phyloP scores from a whole-genome alignment of 1,139 yeast species.

The Geotrichum candidum region DNA sequence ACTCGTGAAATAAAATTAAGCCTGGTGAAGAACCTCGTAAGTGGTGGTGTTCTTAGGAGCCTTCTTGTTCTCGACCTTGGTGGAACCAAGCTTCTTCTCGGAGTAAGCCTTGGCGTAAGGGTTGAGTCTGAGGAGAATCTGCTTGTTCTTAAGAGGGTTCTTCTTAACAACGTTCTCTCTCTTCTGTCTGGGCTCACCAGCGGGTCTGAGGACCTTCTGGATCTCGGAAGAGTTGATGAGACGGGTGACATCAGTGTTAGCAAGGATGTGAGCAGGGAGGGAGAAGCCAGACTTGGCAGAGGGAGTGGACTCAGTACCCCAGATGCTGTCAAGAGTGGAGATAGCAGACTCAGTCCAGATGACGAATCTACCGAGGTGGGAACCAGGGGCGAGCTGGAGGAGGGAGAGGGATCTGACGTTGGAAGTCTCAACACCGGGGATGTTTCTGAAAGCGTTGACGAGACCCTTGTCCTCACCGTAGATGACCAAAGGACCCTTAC shows the following conservation, averaged over 20 bases:
- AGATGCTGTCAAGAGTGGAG: conserved; percentile 92
- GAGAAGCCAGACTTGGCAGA: conserved; percentile 86
- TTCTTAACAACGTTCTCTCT: conserved; percentile 94
- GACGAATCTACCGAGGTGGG: conserved; percentile 98
- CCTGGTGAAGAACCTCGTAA: conserved; percentile 18
- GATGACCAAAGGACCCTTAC: conserved; percentile 99
- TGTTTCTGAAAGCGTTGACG: conserved; percentile 98
- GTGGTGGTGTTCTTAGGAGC: conserved; percentile 17
- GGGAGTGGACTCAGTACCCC: conserved; percentile 88
- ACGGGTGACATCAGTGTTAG: conserved; percentile 95
- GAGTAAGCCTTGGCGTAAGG: conserved; percentile 98
- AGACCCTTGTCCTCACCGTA: conserved; percentile 97
- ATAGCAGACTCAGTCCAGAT: conserved; percentile 99
- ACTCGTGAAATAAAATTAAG: conserved; percentile 6
- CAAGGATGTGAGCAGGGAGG: conserved; percentile 87
- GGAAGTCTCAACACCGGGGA: conserved; percentile 99
- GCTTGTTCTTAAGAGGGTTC: conserved; percentile 99
- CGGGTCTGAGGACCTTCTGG: conserved; percentile 95
- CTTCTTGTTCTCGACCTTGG: conserved; percentile 55
- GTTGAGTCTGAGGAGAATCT: conserved; percentile 95
- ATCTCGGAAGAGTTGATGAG: conserved; percentile 98
- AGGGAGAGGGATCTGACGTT: conserved; percentile 89
- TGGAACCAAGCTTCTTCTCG: conserved; percentile 84
- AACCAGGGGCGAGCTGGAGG: conserved; percentile 99
- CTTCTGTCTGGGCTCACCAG: conserved; percentile 91